A percentile compares a stretch with the other conserved stretches of the same genome.
These are phyloP conservation scores for Nadsonia starkeyi-henricii DNA, from an alignment of 1,139 yeast genomes.

Conservation along the genomic window DNA sequence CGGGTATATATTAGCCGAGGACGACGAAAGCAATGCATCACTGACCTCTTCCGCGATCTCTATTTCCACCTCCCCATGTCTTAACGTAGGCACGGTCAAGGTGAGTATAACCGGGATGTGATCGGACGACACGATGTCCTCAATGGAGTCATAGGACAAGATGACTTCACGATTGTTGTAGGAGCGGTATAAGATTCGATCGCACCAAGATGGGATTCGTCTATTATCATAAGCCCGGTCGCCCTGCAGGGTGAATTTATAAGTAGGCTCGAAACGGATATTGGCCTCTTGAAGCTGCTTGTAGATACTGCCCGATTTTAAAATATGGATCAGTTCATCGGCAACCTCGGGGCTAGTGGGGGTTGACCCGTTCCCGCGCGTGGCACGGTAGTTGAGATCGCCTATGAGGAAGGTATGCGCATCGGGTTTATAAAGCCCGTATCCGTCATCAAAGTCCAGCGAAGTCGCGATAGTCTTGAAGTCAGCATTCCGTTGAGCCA, in stretches of 20 bases:
- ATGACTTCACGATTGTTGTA: constrained; percentile 23
- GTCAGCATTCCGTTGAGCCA: constrained; percentile 38
- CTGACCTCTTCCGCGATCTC: no score
- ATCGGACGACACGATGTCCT: constrained; percentile 31
- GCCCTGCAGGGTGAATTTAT: constrained; percentile 33
- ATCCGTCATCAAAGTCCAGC: constrained; percentile 48
- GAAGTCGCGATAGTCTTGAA: constrained; percentile 36
- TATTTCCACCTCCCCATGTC: no score
- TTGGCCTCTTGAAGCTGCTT: constrained; percentile 51
- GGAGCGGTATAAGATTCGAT: constrained; percentile 50
- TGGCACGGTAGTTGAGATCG: constrained; percentile 58
- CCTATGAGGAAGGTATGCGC: constrained; percentile 64
- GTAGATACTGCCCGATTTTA: constrained; percentile 34
- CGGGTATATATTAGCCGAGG: no score
- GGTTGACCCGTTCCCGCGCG: constrained; percentile 1
- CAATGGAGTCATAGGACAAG: constrained; percentile 25
- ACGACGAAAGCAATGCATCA: no score
- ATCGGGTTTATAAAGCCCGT: constrained; percentile 39
- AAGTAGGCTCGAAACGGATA: constrained; percentile 59
- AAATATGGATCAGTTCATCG: constrained; percentile 48
- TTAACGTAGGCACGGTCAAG: not conserved
- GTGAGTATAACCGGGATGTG: constrained; percentile 34
- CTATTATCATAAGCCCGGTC: constrained; percentile 31
- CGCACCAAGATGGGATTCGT: constrained; percentile 83
- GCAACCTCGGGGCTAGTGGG: constrained; percentile 11